Conservation (phyloP, 768 basidiomycete genomes). For the Amanita pallidorosea region DNA sequence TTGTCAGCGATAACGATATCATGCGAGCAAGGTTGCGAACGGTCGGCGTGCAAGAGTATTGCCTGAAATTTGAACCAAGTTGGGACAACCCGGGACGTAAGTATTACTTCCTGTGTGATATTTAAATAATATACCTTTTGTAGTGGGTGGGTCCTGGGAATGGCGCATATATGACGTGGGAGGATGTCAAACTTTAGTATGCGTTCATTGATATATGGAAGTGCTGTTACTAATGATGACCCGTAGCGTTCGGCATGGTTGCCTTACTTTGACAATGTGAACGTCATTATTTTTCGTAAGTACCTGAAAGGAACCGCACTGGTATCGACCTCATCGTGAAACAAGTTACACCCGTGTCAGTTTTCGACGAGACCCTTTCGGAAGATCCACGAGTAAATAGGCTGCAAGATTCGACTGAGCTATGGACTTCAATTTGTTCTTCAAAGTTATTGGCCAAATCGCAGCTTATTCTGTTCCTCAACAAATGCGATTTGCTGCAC, state of each 20-base stretch:
- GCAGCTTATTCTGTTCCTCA: conserved; percentile 54
- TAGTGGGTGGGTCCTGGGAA: conserved; percentile 31
- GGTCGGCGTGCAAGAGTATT: conserved; percentile 60
- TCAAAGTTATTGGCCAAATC: conserved; percentile 52
- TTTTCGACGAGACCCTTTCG: conserved; percentile 64
- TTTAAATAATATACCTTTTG: neutral
- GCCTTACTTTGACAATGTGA: conserved; percentile 70
- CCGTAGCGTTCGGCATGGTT: conserved; percentile 68
- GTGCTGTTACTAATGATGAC: neutral
- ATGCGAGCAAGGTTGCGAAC: conserved; percentile 63
- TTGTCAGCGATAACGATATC: conserved; percentile 64
- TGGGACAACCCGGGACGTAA: conserved; percentile 25
- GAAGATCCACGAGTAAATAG: conserved; percentile 66
- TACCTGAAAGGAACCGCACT: conserved; percentile 4
- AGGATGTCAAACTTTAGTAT: conserved; percentile 57
- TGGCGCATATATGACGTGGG: conserved; percentile 77
- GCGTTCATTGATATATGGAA: conserved; percentile 9
- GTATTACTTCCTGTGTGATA: conserved; percentile 1
- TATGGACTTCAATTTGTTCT: conserved; percentile 64
- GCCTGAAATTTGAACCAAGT: conserved; percentile 33
- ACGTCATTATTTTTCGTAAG: conserved; percentile 65
- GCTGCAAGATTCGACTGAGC: conserved; percentile 59
- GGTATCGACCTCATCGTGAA: neutral
- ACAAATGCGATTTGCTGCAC: conserved; percentile 60
- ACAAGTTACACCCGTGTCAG: conserved; percentile 62